A percentile compares a stretch with the other conserved stretches of the same genome.
Conservation (phyloP, 257 asterid species). For the Petunia axillaris region DNA sequence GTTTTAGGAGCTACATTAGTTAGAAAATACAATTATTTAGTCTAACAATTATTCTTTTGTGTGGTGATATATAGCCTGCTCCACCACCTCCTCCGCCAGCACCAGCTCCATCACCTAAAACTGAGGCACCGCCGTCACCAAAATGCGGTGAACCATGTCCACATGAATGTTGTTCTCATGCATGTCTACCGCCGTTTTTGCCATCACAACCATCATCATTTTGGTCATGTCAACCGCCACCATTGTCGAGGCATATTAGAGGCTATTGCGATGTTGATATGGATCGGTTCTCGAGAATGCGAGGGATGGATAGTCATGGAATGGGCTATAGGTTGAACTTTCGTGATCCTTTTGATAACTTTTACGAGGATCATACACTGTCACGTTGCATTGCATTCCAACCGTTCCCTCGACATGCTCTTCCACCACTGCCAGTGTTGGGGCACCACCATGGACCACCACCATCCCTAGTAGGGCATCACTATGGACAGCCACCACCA, state of each 20-base stretch:
- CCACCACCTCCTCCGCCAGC: not conserved
- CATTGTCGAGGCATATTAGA: not conserved
- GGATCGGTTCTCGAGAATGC: not conserved
- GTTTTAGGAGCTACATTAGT: too few relatives aligned
- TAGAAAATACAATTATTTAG: not conserved
- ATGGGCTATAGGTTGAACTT: slow-evolving; percentile 19
- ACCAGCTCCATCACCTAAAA: not conserved
- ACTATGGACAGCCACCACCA: not conserved
- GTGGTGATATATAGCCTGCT: not conserved
- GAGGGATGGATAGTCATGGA: not conserved
- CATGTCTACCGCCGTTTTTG: not conserved
- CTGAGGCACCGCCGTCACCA: not conserved
- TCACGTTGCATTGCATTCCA: not conserved
- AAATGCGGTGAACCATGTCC: not conserved
- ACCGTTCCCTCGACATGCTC: too few relatives aligned
- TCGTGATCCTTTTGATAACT: not conserved
- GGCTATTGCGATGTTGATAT: not conserved
- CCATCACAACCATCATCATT: not conserved
- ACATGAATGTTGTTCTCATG: not conserved
- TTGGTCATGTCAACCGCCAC: not conserved
- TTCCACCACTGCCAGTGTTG: not conserved
- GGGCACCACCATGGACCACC: slow-evolving; percentile 6
- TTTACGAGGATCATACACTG: not conserved
- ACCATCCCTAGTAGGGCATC: not conserved
- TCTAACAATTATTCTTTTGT: not conserved